A percentile compares a stretch with the other conserved stretches of the same genome.
These are phyloP conservation scores for Babesia ovata DNA, from an alignment of 169 alveolate species.

Conservation along the genomic window DNA sequence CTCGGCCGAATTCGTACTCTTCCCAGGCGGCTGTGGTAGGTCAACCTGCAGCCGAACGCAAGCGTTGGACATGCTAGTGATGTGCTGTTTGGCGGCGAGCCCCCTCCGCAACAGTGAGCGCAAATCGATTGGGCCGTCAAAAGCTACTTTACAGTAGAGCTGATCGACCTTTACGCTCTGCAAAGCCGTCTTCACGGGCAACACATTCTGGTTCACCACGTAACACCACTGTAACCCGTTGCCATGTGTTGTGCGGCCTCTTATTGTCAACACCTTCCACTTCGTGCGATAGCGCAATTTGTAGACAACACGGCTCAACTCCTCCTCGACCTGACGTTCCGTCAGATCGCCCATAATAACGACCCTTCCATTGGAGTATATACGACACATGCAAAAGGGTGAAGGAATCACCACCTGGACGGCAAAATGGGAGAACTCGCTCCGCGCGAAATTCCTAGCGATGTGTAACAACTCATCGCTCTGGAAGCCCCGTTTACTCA, in stretches of 20 bases:
- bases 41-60: conserved; percentile 50
- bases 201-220: conserved; percentile 19
- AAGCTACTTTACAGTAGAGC: conserved; percentile 45
- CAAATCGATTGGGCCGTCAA: conserved; percentile 41
- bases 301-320: conserved; percentile 33
- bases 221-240: conserved; percentile 57
- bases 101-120: conserved; percentile 27
- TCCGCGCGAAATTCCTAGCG: conserved; percentile 58
- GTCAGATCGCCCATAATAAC: conserved; percentile 58
- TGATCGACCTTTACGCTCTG: conserved; percentile 54
- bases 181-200: conserved; percentile 42
- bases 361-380: conserved; percentile 62
- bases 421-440: conserved; percentile 32
- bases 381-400: conserved; percentile 55
- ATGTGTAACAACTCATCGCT: conserved; percentile 57
- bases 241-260: conserved; percentile 23
- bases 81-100: conserved; percentile 6
- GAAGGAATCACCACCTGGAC: conserved; percentile 35
- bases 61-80: conserved; percentile 22
- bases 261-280: conserved; percentile 50
- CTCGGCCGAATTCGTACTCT: neutral
- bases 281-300: conserved; percentile 49
- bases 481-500: conserved; percentile 32
- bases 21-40: conserved; percentile 9
- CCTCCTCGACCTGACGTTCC: conserved; percentile 48